phyloP scores from a whole-genome alignment of 2,329 filamentous ascomycete genomes.

The Cordyceps tenuipes region DNA sequence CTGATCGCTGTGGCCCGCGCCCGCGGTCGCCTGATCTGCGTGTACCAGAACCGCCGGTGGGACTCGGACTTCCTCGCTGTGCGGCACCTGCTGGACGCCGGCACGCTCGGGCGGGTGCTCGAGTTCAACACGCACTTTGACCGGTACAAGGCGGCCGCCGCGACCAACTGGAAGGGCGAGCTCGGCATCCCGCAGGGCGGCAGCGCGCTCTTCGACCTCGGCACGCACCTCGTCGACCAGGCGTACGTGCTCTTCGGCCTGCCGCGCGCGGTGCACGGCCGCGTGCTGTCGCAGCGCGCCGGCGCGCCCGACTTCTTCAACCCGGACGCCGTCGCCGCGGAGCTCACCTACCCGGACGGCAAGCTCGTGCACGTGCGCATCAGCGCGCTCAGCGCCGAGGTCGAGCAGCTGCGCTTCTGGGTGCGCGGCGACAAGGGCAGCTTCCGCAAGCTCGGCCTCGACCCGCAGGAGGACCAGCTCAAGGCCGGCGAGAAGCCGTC shows the following conservation, averaged over 20 bases:
- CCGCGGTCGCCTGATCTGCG: slow-evolving; percentile 46
- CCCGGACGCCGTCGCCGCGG: slow-evolving; percentile 51
- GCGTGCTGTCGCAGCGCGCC: slow-evolving; percentile 57
- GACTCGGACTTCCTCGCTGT: slow-evolving; percentile 70
- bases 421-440: slow-evolving; percentile 65
- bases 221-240: slow-evolving; percentile 70
- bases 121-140: slow-evolving; percentile 80
- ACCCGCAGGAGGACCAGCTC: slow-evolving; percentile 69
- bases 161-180: slow-evolving; percentile 58
- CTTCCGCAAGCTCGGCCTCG: slow-evolving; percentile 64
- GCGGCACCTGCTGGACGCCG: slow-evolving; percentile 48
- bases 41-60: slow-evolving; percentile 73
- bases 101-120: slow-evolving; percentile 58
- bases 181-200: slow-evolving; percentile 53
- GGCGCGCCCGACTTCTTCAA: slow-evolving; percentile 35
- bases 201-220: slow-evolving; percentile 65
- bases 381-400: slow-evolving; percentile 59
- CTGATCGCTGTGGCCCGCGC: slow-evolving; percentile 49
- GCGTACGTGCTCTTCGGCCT: slow-evolving; percentile 61
- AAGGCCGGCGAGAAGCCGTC: slow-evolving; percentile 53
- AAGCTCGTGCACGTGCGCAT: slow-evolving; percentile 62
- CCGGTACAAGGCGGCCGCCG: slow-evolving; percentile 54
- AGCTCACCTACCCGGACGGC: slow-evolving; percentile 57
- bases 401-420: slow-evolving; percentile 67
- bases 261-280: slow-evolving; percentile 58